These are phyloP conservation scores for Chaetomium fimeti DNA, from an alignment of 495 filamentous ascomycete species.

Conservation along the genomic window DNA sequence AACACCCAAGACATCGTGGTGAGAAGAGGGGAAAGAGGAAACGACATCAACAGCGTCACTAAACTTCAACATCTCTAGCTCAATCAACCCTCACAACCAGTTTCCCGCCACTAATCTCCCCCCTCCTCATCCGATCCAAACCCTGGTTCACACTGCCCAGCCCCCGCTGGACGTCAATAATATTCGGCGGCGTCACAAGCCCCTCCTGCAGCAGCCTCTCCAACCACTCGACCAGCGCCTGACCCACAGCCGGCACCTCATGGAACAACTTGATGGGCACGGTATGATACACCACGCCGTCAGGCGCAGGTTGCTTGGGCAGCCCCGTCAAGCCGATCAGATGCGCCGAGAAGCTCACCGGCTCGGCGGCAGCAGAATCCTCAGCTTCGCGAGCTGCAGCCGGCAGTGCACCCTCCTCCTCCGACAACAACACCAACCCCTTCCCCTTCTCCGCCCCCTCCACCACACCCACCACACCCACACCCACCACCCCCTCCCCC, in stretches of 20 bases:
- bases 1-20: too few species aligned
- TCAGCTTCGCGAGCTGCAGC: too few species aligned
- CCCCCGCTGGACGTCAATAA: conserved; percentile 58
- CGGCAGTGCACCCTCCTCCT: too few species aligned
- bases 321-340: conserved; percentile 62
- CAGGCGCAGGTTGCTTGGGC: conserved; percentile 50
- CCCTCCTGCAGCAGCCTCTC: conserved; percentile 54
- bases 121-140: conserved; percentile 57
- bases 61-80: background rate
- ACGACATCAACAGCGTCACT: background rate
- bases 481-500: background rate
- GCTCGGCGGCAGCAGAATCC: too few species aligned
- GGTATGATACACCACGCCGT: conserved; percentile 51
- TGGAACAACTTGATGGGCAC: conserved; percentile 72
- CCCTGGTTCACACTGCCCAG: conserved; percentile 61
- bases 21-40: too few species aligned
- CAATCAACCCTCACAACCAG: conserved; percentile 48
- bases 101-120: conserved; percentile 57
- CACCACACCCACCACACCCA: background rate
- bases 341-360: conserved; percentile 42
- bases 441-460: too few species aligned
- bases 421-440: too few species aligned
- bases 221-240: conserved; percentile 57
- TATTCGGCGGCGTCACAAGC: conserved; percentile 54
- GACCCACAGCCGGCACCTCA: conserved; percentile 55